phyloP scores from a whole-genome alignment of 192 early-diverging fungal species.

The Cladochytrium replicatum region DNA sequence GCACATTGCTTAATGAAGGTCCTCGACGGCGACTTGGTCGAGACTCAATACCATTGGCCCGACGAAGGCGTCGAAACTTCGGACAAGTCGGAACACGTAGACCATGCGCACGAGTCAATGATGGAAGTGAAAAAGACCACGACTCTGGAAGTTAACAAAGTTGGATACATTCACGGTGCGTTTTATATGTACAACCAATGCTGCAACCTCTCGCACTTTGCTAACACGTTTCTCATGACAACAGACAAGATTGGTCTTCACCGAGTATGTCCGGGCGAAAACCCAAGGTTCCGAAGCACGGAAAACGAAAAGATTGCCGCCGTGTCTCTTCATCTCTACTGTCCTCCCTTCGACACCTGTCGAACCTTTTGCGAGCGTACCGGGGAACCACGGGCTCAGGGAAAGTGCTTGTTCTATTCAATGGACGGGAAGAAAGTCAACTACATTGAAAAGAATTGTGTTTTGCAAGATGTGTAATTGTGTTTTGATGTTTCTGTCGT shows the following conservation, averaged over 20 bases:
- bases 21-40: constrained; percentile 66
- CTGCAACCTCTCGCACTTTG: background rate
- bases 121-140: constrained; percentile 25
- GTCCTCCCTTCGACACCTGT: constrained; percentile 75
- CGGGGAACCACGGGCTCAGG: constrained; percentile 47
- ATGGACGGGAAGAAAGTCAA: constrained; percentile 34
- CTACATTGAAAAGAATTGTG: too few species aligned
- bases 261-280: constrained; percentile 34
- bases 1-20: constrained; percentile 92
- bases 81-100: constrained; percentile 9
- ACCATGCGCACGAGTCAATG: background rate
- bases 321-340: constrained; percentile 84
- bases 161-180: constrained; percentile 76
- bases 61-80: constrained; percentile 17
- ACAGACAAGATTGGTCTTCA: constrained; percentile 77
- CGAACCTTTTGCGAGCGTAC: constrained; percentile 74
- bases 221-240: constrained; percentile 1
- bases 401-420: constrained; percentile 55
- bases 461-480: too few species aligned
- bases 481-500: too few species aligned
- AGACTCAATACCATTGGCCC: constrained; percentile 73
- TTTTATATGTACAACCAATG: background rate
- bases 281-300: constrained; percentile 28
- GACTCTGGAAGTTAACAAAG: constrained; percentile 44
- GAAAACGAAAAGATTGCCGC: constrained; percentile 41